Evolutionary conservation across 2,329 filamentous ascomycete genomes (phyloP).

Genomic region (Penicillium rolfsii): DNA sequence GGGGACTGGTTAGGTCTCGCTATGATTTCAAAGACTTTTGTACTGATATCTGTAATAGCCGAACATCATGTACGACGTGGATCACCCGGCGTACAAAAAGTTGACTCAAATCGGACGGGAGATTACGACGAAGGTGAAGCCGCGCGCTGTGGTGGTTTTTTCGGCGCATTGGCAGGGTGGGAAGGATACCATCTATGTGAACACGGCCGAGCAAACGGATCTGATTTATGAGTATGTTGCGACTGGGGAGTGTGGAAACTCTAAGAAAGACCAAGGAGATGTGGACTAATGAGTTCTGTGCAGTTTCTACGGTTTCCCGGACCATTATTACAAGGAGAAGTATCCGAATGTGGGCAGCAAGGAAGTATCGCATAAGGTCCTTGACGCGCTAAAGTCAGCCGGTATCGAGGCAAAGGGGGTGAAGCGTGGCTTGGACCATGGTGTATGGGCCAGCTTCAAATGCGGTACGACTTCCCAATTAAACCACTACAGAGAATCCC

Average conservation of each 20-base stretch:
- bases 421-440: conserved; percentile 71
- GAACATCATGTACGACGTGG: conserved; percentile 67
- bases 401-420: conserved; percentile 64
- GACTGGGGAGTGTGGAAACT: too few relatives aligned
- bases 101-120: conserved; percentile 69
- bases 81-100: conserved; percentile 68
- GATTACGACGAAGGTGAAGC: conserved; percentile 70
- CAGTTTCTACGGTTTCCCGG: conserved; percentile 72
- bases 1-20: not conserved
- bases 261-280: too few relatives aligned
- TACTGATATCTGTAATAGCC: conserved; percentile 45
- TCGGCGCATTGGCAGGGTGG: conserved; percentile 75
- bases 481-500: not conserved
- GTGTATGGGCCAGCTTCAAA: conserved; percentile 72
- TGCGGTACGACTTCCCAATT: conserved; percentile 43
- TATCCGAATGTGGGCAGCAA: conserved; percentile 67
- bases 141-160: conserved; percentile 73
- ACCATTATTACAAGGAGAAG: conserved; percentile 68
- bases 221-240: conserved; percentile 68
- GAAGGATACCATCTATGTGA: conserved; percentile 63
- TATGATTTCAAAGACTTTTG: not conserved
- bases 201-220: conserved; percentile 65
- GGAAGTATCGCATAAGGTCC: conserved; percentile 62
- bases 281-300: not conserved
- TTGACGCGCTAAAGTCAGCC: conserved; percentile 57